Percentiles rank a stretch among this genome's conserved stretches.
Conservation (phyloP, 305 asterid genomes). For the Ajuga reptans region DNA sequence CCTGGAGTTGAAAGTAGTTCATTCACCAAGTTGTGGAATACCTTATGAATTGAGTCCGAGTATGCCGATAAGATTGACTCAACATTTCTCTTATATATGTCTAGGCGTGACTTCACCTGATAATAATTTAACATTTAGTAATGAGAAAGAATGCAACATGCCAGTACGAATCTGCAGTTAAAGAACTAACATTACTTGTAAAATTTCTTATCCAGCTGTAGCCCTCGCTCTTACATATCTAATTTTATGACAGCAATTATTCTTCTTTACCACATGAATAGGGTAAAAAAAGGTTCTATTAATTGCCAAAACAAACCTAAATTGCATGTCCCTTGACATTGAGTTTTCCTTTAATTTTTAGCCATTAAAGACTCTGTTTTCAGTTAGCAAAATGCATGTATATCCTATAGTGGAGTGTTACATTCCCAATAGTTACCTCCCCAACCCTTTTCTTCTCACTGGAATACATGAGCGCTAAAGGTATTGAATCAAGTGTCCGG, state of each 20-base stretch:
- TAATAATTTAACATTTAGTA: constrained; percentile 10
- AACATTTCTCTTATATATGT: constrained; percentile 67
- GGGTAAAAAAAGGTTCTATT: background rate
- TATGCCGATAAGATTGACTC: constrained; percentile 60
- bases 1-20: constrained; percentile 8
- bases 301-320: background rate
- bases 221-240: background rate
- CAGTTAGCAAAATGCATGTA: background rate
- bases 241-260: background rate
- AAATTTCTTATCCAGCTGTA: background rate
- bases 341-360: background rate
- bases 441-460: background rate
- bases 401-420: background rate
- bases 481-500: background rate
- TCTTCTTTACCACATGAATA: background rate
- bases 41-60: constrained; percentile 53
- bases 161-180: constrained; percentile 15
- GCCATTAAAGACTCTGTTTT: background rate
- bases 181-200: constrained; percentile 9
- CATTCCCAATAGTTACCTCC: background rate
- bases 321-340: background rate
- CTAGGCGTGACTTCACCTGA: constrained; percentile 76
- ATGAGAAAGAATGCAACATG: constrained; percentile 9
- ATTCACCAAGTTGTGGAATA: constrained; percentile 23
- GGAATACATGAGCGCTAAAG: background rate